A percentile compares a stretch with the other conserved stretches of the same genome.
phyloP scores from a whole-genome alignment of 2,329 filamentous ascomycete species.

The Ustilaginoidea virens region DNA sequence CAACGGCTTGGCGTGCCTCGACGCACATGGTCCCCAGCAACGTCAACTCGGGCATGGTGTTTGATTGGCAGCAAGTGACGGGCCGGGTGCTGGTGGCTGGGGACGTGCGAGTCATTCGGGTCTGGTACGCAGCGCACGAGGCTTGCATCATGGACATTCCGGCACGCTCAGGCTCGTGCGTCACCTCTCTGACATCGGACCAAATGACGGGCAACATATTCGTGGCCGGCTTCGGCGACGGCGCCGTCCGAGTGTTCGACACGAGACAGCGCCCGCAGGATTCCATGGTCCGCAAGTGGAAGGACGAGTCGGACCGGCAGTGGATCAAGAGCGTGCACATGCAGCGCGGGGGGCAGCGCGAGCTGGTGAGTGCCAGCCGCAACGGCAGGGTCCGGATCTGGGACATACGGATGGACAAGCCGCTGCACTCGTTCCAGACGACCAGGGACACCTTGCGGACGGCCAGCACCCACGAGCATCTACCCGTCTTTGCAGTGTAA shows the following conservation, averaged over 20 bases:
- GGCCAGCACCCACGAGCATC: constrained; percentile 85
- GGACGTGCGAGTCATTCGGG: constrained; percentile 85
- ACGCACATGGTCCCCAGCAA: constrained; percentile 91
- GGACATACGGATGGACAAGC: constrained; percentile 81
- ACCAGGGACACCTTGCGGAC: constrained; percentile 69
- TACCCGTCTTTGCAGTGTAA: constrained; percentile 89
- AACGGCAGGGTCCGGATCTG: constrained; percentile 91
- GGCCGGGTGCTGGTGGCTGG: constrained; percentile 90
- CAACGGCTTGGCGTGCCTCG: constrained; percentile 79
- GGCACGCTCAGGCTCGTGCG: constrained; percentile 84
- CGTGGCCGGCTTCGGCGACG: constrained; percentile 90
- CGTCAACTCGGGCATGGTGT: constrained; percentile 87
- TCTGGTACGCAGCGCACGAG: constrained; percentile 92
- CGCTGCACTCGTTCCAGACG: constrained; percentile 57
- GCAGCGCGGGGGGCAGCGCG: constrained; percentile 85
- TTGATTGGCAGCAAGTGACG: constrained; percentile 98
- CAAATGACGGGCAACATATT: constrained; percentile 97
- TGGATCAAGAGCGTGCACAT: constrained; percentile 96
- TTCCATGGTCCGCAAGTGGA: constrained; percentile 93
- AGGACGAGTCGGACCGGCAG: constrained; percentile 67
- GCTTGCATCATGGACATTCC: constrained; percentile 89
- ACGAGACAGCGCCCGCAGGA: constrained; percentile 70
- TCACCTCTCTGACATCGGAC: constrained; percentile 89
- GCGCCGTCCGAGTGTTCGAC: constrained; percentile 87
- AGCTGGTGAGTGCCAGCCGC: constrained; percentile 77